Evolutionary conservation across 1,284 basidiomycete genomes (phyloP), one percentile per base, ranked within the genome.

Genomic region (Cryptococcus sp.): DNA sequence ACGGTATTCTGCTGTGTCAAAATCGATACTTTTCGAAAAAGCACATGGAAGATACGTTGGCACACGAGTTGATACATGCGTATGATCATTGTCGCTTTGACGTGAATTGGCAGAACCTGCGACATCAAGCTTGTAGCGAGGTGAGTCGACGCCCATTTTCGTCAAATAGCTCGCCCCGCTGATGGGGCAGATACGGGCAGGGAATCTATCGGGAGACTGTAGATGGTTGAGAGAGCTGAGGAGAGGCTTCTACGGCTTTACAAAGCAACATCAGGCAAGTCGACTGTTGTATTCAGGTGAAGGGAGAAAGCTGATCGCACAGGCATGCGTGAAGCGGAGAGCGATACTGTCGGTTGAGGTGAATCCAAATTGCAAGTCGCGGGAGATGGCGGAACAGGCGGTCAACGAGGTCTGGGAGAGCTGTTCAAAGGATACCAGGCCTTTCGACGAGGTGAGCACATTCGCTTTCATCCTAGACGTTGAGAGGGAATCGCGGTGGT

Each of bases 331-430:
- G 21, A 85, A 90, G 52, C 80, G 93, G 31, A 79, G 93, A 53
- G 91, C 94, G 2, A 78, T 89, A 9, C 69, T 87, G 25, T 92
- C 89, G 2, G 87, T 98, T 2, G 74, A 78, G 35, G 79, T 79
- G 11, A 92, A 97, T 67, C 84, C 88, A 16, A 77, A 79, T n/a
- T 97, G 90, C 67, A 82, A 82, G 2, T 80, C 84, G 58, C 74
- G 77, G 40, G 85, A 79, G 12, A 78, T 85, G 43, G 94, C 94
- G 5, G 87, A 91, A 68, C 79, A 80, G 50, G 89, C 83, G 2
- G 93, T 97, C 43, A 94, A 97, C 59, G 89, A 97, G 70, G 94
- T 97, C 38, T 98, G 87, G 85, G 87, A 91, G 61, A 90, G 87
- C 61, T 98, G 94, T 73, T 94, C 92, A 74, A 83, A 81, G 42